Conservation (phyloP, 306 rosid genomes). For the Ammopiptanthus mongolicus region DNA sequence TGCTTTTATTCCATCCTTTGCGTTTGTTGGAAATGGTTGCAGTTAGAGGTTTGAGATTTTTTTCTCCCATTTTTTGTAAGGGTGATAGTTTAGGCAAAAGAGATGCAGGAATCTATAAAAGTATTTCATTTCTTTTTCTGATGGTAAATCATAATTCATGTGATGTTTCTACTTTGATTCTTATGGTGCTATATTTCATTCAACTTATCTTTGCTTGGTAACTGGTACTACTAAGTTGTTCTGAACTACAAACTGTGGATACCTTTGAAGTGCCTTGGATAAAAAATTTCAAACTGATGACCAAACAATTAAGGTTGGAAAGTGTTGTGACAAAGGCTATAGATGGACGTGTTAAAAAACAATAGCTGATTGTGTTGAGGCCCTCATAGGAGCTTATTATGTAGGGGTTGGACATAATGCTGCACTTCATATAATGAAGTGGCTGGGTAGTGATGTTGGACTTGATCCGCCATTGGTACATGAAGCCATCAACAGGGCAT, state of each 20-base stretch:
- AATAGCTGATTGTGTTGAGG: conserved; percentile 71
- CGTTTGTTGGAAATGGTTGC: neutral
- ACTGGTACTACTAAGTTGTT: conserved; percentile 40
- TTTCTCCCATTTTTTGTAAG: conserved; percentile 29
- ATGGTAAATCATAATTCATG: conserved; percentile 27
- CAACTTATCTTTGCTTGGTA: conserved; percentile 26
- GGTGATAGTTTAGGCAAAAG: conserved; percentile 42
- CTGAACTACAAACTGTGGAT: conserved; percentile 44
- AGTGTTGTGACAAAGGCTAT: conserved; percentile 64
- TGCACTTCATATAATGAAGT: conserved; percentile 56
- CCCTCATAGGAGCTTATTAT: conserved; percentile 70
- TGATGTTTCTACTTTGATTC: neutral
- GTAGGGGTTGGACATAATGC: conserved; percentile 53
- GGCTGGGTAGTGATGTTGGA: conserved; percentile 52
- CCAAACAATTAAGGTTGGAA: conserved; percentile 46
- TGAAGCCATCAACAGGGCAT: conserved; percentile 48
- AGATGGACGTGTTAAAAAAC: conserved; percentile 76
- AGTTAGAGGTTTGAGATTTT: conserved; percentile 10
- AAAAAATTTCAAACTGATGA: conserved; percentile 43
- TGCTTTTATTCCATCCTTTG: neutral
- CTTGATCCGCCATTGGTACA: conserved; percentile 40
- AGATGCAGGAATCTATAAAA: conserved; percentile 54
- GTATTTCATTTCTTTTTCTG: conserved; percentile 65
- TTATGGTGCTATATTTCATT: conserved; percentile 24
- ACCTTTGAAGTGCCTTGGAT: conserved; percentile 58